These are phyloP conservation scores for Dactylella cylindrospora DNA, from an alignment of 2,329 filamentous ascomycete genomes.

Conservation along the genomic window DNA sequence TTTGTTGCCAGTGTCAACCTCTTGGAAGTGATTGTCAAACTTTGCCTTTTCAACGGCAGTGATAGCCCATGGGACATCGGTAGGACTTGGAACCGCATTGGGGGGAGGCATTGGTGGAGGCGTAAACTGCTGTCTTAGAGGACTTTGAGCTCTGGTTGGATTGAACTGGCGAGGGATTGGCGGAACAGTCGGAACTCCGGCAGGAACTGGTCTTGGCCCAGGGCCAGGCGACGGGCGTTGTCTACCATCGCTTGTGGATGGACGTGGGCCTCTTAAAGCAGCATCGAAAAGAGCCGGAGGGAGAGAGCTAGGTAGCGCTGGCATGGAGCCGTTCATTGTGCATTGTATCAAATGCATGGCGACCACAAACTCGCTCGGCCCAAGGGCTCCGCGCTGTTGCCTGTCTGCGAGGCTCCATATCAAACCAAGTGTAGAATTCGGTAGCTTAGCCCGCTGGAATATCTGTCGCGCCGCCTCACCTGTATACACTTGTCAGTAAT, in stretches of 20 bases:
- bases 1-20: slow-evolving; percentile 75
- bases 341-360: slow-evolving; percentile 96
- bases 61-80: slow-evolving; percentile 75
- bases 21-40: slow-evolving; percentile 83
- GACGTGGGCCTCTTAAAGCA: slow-evolving; percentile 69
- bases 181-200: slow-evolving; percentile 58
- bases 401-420: slow-evolving; percentile 97
- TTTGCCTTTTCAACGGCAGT: slow-evolving; percentile 78
- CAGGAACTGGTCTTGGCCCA: slow-evolving; percentile 58
- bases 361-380: slow-evolving; percentile 90
- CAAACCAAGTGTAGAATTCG: slow-evolving; percentile 85
- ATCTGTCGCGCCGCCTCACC: slow-evolving; percentile 89
- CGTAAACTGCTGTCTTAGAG: slow-evolving; percentile 59
- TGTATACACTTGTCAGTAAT: slow-evolving; percentile 48
- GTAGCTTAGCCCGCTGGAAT: slow-evolving; percentile 86
- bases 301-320: slow-evolving; percentile 74
- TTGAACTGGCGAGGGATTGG: slow-evolving; percentile 80
- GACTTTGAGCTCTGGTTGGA: slow-evolving; percentile 62
- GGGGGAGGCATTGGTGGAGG: slow-evolving; percentile 55
- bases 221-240: slow-evolving; percentile 55
- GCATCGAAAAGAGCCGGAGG: slow-evolving; percentile 88
- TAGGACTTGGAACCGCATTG: slow-evolving; percentile 52
- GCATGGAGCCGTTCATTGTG: slow-evolving; percentile 79
- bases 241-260: slow-evolving; percentile 50
- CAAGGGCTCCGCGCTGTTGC: slow-evolving; percentile 83